Conservation (phyloP, 169 alveolate genomes). For the Eimeria necatrix region DNA sequence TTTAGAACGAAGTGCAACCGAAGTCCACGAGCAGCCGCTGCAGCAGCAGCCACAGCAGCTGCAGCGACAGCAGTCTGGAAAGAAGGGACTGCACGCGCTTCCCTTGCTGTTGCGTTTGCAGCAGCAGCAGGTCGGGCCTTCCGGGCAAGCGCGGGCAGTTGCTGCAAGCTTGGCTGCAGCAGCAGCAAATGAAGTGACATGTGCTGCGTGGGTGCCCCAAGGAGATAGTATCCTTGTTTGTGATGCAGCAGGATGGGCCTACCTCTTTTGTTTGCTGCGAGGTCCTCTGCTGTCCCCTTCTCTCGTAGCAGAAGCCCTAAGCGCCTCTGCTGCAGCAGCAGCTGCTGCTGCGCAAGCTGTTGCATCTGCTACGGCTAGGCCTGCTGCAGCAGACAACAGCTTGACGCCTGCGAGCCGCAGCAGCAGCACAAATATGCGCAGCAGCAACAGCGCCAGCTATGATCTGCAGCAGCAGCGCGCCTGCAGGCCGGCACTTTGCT, state of each 20-base stretch:
- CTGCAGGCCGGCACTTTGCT: slow-evolving; percentile 64
- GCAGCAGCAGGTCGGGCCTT: background rate
- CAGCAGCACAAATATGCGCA: slow-evolving; percentile 5
- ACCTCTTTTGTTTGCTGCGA: slow-evolving; percentile 63
- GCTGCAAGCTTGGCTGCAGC: slow-evolving; percentile 6
- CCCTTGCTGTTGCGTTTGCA: slow-evolving; percentile 18
- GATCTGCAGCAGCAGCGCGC: slow-evolving; percentile 67
- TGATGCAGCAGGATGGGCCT: slow-evolving; percentile 65
- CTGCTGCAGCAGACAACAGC: background rate
- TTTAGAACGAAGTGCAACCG: background rate
- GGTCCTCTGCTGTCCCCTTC: slow-evolving; percentile 81
- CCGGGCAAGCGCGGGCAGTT: background rate
- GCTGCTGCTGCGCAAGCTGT: background rate
- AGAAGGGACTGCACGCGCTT: slow-evolving; percentile 15
- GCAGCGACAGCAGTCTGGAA: slow-evolving; percentile 53
- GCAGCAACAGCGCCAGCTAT: slow-evolving; percentile 43
- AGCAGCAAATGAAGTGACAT: slow-evolving; percentile 46
- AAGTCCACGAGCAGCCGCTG: background rate
- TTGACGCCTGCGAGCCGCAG: background rate
- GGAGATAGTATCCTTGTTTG: slow-evolving; percentile 70
- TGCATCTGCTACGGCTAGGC: background rate
- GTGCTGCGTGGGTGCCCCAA: slow-evolving; percentile 67
- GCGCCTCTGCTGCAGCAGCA: slow-evolving; percentile 56
- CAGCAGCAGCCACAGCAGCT: slow-evolving; percentile 39
- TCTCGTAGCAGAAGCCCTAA: slow-evolving; percentile 64